Base-by-base conservation (phyloP, 108 stramenopile genomes). In the Bacterosira constricta region DNA sequence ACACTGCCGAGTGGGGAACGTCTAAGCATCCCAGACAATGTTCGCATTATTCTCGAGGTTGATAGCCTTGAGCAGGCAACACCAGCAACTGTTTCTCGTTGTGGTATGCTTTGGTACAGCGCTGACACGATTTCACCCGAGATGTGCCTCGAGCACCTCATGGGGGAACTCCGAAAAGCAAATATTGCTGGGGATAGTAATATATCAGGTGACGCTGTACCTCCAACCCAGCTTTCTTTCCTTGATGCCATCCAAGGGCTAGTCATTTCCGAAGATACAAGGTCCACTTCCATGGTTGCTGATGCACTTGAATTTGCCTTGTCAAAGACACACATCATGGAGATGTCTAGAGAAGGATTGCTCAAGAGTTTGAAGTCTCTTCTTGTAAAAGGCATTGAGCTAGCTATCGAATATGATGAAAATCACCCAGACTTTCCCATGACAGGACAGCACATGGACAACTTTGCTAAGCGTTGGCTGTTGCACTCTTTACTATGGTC, bases 81-180 rank as follows among this genome's bases (percentile, higher is more conserved):
- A 39, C 96, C 96, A 4, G 99, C 99, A 42, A 98, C 98, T 6
- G 99, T 99, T 17, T 93, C 91, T 27, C 90, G 99, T 35, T 99
- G 98, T 63, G 99, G 99, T 17, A 99, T 99, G 98, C 89, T 97
- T n/a, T 99, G 96, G 93, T 98, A 98, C 81, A 86, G 88, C 41
- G 92, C 89, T 4, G 95, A 93, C 29, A 95, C 90, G n/a, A 86
- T 99, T 39, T 71, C 98, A 11, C 50, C 87, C 4, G 90, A 90
- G 32, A 94, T 94, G 92, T 69, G 73, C 46, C 75, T 94, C n/a
- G 42, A 83, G 26, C 82, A 90, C 65, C 36, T 88, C 31, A 67
- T 93, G 49, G 64, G 60, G 8, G 68, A 64, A 20, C 77, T 96
- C 9, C 69, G 81, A 34, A 79, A 69, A 39, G 82, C 77, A 47